Conservation (phyloP, 305 asterid genomes). For the Withania somnifera region DNA sequence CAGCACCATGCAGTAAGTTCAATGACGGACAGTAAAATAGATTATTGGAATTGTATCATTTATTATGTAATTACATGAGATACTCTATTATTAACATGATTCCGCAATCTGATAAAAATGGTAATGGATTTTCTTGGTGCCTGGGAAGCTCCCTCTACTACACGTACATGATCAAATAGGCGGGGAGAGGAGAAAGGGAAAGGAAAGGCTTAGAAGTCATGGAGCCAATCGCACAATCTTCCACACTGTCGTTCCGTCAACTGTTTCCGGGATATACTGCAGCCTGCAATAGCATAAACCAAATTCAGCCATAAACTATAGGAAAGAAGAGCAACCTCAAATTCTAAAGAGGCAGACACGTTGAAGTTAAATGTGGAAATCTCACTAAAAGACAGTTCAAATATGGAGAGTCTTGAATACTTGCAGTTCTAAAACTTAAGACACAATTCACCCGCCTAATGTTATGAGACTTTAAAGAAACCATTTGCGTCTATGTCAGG, state of each 20-base stretch:
- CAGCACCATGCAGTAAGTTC: background rate
- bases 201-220: constrained; percentile 6
- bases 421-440: background rate
- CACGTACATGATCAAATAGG: background rate
- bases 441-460: background rate
- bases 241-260: constrained; percentile 7
- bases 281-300: background rate
- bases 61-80: background rate
- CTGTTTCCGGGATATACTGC: background rate
- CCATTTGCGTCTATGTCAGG: background rate
- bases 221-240: constrained; percentile 15
- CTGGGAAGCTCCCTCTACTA: background rate
- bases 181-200: background rate
- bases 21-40: background rate
- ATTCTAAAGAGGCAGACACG: background rate
- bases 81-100: background rate
- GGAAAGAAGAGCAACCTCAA: background rate
- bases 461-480: background rate
- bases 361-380: background rate
- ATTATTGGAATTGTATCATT: background rate
- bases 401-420: background rate
- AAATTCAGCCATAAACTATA: background rate
- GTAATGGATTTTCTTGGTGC: background rate
- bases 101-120: background rate
- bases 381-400: background rate